Conservation (phyloP, 129 eudicot genomes). For the Lactuca saligna region DNA sequence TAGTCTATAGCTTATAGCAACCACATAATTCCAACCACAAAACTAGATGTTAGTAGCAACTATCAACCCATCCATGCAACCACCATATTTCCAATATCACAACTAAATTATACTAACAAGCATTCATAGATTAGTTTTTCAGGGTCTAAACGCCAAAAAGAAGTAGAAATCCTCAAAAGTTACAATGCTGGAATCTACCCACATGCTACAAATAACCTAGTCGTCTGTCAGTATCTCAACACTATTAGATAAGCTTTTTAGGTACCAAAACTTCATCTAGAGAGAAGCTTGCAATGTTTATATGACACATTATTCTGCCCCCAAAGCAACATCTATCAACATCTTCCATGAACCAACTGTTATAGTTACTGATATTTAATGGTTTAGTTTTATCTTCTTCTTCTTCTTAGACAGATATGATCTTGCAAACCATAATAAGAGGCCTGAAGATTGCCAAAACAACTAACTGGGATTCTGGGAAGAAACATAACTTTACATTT, state of each 20-base stretch:
- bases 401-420: constrained; percentile 54
- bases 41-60: constrained; percentile 26
- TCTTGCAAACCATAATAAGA: constrained; percentile 51
- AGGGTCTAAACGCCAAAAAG: constrained; percentile 19
- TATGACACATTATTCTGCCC: constrained; percentile 19
- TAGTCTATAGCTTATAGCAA: neutral
- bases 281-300: constrained; percentile 30
- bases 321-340: constrained; percentile 37
- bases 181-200: constrained; percentile 32
- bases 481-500: constrained; percentile 62
- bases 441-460: constrained; percentile 45
- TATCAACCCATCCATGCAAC: constrained; percentile 24
- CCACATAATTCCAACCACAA: constrained; percentile 32
- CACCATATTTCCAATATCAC: constrained; percentile 32
- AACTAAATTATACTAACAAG: constrained; percentile 18
- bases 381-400: constrained; percentile 57
- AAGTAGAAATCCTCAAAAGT: constrained; percentile 32
- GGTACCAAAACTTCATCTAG: constrained; percentile 30
- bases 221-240: constrained; percentile 25
- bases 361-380: constrained; percentile 27
- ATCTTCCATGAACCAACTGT: constrained; percentile 31
- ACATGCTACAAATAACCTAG: constrained; percentile 33
- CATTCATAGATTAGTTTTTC: constrained; percentile 31
- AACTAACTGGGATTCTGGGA: constrained; percentile 47
- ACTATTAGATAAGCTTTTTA: constrained; percentile 25